phyloP scores from a whole-genome alignment of 305 asterid species.

The Fraxinus xanthoxyloides region DNA sequence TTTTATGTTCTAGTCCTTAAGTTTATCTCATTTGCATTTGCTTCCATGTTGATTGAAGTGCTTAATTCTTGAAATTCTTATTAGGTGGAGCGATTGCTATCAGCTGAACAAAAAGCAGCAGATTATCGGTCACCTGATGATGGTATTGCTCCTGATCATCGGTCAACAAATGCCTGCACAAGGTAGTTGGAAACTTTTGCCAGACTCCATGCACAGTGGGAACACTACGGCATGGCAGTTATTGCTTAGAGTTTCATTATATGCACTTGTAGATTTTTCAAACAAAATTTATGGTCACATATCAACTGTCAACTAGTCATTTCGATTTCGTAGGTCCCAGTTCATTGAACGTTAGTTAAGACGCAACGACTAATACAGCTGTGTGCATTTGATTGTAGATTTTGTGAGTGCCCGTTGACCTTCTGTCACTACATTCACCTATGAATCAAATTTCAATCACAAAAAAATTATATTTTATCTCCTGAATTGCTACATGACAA shows the following conservation, averaged over 20 bases:
- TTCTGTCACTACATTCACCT: neutral
- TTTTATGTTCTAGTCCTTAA: slow-evolving; percentile 7
- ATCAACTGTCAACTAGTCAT: neutral
- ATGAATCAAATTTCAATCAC: neutral
- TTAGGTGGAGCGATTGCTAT: slow-evolving; percentile 87
- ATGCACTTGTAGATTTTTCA: neutral
- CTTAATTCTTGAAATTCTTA: slow-evolving; percentile 22
- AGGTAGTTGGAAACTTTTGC: slow-evolving; percentile 46
- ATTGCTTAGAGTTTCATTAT: neutral
- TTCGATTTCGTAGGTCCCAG: neutral
- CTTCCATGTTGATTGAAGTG: slow-evolving; percentile 11
- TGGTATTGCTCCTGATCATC: slow-evolving; percentile 88
- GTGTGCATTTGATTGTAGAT: neutral
- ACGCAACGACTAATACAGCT: neutral
- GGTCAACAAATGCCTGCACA: slow-evolving; percentile 91
- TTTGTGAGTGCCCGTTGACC: neutral
- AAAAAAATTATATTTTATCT: neutral
- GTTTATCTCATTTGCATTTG: slow-evolving; percentile 7
- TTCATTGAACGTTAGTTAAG: neutral
- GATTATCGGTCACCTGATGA: slow-evolving; percentile 94
- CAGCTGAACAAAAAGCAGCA: slow-evolving; percentile 91
- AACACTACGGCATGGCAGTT: neutral
- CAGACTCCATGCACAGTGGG: neutral
- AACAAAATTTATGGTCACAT: neutral
- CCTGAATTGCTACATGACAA: neutral